Conservation (phyloP, 1,284 basidiomycete species). For the Apiotrichum gracile region DNA sequence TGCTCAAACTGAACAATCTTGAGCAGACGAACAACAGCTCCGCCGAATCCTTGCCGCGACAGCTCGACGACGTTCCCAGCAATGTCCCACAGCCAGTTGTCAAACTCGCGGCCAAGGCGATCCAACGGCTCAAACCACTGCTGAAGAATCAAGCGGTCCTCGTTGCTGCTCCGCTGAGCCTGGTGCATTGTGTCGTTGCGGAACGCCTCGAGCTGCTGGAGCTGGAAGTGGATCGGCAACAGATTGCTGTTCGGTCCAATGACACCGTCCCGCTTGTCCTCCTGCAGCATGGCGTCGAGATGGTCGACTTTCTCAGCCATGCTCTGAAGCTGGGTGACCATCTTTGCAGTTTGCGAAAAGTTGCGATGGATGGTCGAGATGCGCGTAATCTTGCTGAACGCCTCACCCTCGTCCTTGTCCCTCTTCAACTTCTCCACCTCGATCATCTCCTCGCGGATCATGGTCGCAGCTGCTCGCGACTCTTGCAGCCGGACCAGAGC, state of each 20-base stretch:
- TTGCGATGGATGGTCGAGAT: conserved; percentile 93
- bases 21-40: conserved; percentile 81
- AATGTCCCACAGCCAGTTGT: conserved; percentile 76
- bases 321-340: conserved; percentile 83
- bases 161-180: conserved; percentile 69
- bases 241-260: conserved; percentile 80
- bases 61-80: conserved; percentile 73
- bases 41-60: conserved; percentile 68
- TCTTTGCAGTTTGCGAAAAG: conserved; percentile 90
- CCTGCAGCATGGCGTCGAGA: conserved; percentile 70
- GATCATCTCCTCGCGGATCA: conserved; percentile 87
- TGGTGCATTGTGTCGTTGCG: conserved; percentile 88
- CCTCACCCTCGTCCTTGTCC: conserved; percentile 44
- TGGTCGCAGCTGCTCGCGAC: conserved; percentile 74
- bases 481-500: conserved; percentile 79
- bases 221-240: conserved; percentile 81
- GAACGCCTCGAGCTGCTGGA: conserved; percentile 84
- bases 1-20: conserved; percentile 94
- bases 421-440: conserved; percentile 66
- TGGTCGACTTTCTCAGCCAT: conserved; percentile 79
- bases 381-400: conserved; percentile 87
- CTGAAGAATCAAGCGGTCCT: conserved; percentile 58
- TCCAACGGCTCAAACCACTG: conserved; percentile 86
- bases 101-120: conserved; percentile 73
- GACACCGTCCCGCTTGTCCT: conserved; percentile 61